Base-by-base conservation (phyloP, 176 grass and related monocot species). In the Elaeis guineensis region DNA sequence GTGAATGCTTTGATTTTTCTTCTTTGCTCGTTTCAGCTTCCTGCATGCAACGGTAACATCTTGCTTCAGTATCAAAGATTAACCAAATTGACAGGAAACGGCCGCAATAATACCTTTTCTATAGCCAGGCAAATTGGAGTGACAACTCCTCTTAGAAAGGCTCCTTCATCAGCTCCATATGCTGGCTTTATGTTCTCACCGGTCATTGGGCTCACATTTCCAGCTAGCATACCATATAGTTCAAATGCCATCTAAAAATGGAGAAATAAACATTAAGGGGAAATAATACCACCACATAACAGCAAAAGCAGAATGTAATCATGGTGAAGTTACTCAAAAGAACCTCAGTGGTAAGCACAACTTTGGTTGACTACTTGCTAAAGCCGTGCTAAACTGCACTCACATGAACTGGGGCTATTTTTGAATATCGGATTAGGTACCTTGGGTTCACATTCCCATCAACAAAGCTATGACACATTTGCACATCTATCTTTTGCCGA, bases 151-250 rank as follows among this genome's bases (percentile, higher is more conserved):
- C 62, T 90, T 28, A 88, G 74, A 69, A 97, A 91, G 18, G 86
- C 87, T 75, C 90, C 92, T 62, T 97, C 76, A 17, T 79, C 72
- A 16, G 83, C 92, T 19, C 92, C 84, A 82, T 91, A 97, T 62
- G 87, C 81, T 44, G 92, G 92, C 70, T 91, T 85, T 80, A 91
- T 89, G 75, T 91, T 84, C 69, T 97, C 87, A 67, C 92, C 84
- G 12, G 92, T 97, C 52, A 73, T 87, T 62, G 92, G 83, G 51
- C 88, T 90, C 21, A 90, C 83, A 73, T 96, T 96, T 59, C 92
- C 87, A 70, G 81, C 78, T 77, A 96, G 62, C 87, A 97, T 97
- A 73, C 88, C 92, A 75, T 80, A 88, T 52, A 91, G 66, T 79
- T 97, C 87, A 82, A 88, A 90, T 58, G 92, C 91, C 91, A 96